Evolutionary conservation across 768 basidiomycete species (phyloP).

Genomic region (Mycena albidolilacea): DNA sequence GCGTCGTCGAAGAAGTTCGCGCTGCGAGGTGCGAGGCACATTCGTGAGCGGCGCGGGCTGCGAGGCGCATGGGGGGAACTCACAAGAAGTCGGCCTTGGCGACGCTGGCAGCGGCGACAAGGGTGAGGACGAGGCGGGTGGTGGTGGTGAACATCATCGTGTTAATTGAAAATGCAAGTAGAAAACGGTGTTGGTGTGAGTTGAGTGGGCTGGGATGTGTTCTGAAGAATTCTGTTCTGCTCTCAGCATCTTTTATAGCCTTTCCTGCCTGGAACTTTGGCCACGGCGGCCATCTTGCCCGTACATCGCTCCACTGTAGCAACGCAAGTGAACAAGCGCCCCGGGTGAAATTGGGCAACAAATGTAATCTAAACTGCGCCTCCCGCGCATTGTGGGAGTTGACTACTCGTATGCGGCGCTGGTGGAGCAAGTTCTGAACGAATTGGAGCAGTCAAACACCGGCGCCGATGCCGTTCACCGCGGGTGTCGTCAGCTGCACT

Average conservation of each 20-base stretch:
- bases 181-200: conserved; percentile 14
- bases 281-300: conserved; percentile 2
- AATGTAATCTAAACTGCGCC: conserved; percentile 7
- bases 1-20: conserved; percentile 33
- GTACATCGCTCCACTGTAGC: neutral
- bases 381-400: conserved; percentile 15
- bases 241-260: conserved; percentile 24
- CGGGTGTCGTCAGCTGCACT: too few species aligned
- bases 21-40: conserved; percentile 10
- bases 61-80: conserved; percentile 9
- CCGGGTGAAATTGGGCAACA: neutral
- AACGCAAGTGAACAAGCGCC: conserved; percentile 11
- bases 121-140: conserved; percentile 21
- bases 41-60: conserved; percentile 3
- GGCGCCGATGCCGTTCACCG: too few species aligned
- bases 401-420: conserved; percentile 9
- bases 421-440: conserved; percentile 7
- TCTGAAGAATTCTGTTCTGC: conserved; percentile 16
- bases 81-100: conserved; percentile 33
- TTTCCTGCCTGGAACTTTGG: conserved; percentile 12
- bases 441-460: too few species aligned
- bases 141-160: conserved; percentile 28
- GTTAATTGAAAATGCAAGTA: conserved; percentile 2
- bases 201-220: conserved; percentile 7
- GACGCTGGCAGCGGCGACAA: conserved; percentile 26